Conservation (phyloP, 2,329 filamentous ascomycete species). For the Myriosclerotinia duriaeana region DNA sequence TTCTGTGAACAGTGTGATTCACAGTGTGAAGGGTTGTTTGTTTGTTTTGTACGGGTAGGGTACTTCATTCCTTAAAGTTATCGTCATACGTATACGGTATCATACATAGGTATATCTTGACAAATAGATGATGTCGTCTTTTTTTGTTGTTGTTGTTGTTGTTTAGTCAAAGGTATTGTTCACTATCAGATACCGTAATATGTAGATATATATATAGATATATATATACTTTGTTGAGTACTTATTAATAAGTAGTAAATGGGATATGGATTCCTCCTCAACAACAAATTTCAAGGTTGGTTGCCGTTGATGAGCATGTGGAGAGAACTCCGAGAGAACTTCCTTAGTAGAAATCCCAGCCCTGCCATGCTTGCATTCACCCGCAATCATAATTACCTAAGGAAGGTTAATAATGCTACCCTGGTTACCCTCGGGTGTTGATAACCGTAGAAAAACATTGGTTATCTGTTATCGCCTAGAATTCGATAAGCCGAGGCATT, state of each 20-base stretch:
- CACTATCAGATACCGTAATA: neutral
- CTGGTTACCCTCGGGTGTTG: slow-evolving; percentile 13
- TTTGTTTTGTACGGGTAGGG: neutral
- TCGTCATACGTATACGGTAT: neutral
- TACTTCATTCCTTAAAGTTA: slow-evolving; percentile 11
- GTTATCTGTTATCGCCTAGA: slow-evolving; percentile 24
- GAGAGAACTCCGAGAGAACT: neutral
- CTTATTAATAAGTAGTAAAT: too few relatives aligned
- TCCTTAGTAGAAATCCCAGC: neutral
- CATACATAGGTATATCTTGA: neutral
- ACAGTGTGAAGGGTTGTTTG: too few relatives aligned
- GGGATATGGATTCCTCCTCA: neutral
- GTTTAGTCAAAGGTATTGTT: slow-evolving; percentile 2
- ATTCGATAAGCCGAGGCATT: slow-evolving; percentile 18
- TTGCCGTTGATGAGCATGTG: neutral
- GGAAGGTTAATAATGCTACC: too few relatives aligned
- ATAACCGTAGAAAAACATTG: neutral
- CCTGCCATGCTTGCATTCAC: neutral
- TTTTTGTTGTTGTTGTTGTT: neutral
- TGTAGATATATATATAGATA: neutral
- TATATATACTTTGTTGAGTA: neutral
- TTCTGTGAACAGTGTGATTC: too few relatives aligned
- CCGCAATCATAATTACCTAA: too few relatives aligned
- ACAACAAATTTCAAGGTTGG: neutral
- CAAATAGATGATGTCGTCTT: slow-evolving; percentile 11